Base-by-base conservation (phyloP, 345 rosid species). In the Salix purpurea region DNA sequence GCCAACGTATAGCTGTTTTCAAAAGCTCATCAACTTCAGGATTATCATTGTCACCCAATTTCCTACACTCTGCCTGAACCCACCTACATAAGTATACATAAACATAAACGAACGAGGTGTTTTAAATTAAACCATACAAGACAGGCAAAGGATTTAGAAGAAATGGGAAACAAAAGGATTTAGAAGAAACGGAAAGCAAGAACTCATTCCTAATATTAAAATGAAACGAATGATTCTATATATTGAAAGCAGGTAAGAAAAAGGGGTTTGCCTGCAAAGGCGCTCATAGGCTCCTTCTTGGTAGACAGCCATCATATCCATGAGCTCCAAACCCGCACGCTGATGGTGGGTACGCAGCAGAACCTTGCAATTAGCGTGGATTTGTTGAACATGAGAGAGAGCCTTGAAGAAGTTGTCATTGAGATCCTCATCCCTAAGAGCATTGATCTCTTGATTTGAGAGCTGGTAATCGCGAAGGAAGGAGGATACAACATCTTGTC, bases 251-350 rank as follows among this genome's bases (percentile, higher is more conserved):
- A 40, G 44, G 44, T 10, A 40, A 40, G 10, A 40, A 39, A 40
- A 58, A n/a, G n/a, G 15, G 6, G 34, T 0, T 81, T 79, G 93
- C 99, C 99, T 92, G 93, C 99, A 96, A 30, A 96, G 91, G 48
- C 97, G 97, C 79, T 96, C 98, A 83, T 92, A 96, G 19, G 98
- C 99, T 83, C 99, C 99, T 87, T 96, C 99, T 85, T 93, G 99
- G 84, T 92, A 90, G 81, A 91, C 89, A 48, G 98, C 97, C 99
- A 96, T 96, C 94, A 96, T 92, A 87, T 94, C 97, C 99, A 96
- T 96, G 78, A 96, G 86, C 83, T 96, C 99, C 90, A 96, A 83
- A 50, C 99, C 99, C 39, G 99, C 99, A 72, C 97, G 98, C 98
- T 96, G 98, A 82, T 96, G 99, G 87, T 94, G 98, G 16, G 98